These are phyloP conservation scores for Kurtzmaniella quercitrusa DNA, from an alignment of 1,139 yeast species.

Conservation along the genomic window DNA sequence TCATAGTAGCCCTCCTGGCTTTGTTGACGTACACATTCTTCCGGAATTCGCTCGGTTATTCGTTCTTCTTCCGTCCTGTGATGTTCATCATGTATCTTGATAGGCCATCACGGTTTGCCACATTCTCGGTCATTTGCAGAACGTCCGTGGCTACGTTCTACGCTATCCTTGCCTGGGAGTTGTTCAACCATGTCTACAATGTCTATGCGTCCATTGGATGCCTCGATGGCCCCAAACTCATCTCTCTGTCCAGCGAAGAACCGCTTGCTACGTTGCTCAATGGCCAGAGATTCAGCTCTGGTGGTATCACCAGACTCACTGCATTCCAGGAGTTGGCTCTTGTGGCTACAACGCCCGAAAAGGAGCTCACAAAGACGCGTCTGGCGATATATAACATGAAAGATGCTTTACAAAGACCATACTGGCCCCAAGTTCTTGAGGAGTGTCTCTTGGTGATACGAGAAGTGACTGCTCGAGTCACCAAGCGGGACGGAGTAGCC, in stretches of 20 bases:
- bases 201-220: slow-evolving; percentile 85
- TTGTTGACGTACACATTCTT: neutral
- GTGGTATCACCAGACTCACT: slow-evolving; percentile 57
- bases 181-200: slow-evolving; percentile 57
- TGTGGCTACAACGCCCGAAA: slow-evolving; percentile 46
- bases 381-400: slow-evolving; percentile 43
- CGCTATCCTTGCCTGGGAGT: slow-evolving; percentile 52
- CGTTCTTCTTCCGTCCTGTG: neutral
- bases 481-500: slow-evolving; percentile 30
- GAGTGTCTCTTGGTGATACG: slow-evolving; percentile 56
- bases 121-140: slow-evolving; percentile 33
- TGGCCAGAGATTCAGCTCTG: slow-evolving; percentile 54
- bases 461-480: slow-evolving; percentile 40
- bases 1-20: slow-evolving; percentile 17
- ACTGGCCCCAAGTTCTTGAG: slow-evolving; percentile 57
- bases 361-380: slow-evolving; percentile 43
- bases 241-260: slow-evolving; percentile 64
- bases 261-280: slow-evolving; percentile 70
- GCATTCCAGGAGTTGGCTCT: slow-evolving; percentile 76
- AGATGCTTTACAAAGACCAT: slow-evolving; percentile 2
- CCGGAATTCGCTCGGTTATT: neutral
- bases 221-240: slow-evolving; percentile 64
- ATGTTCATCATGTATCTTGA: slow-evolving; percentile 32
- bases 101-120: slow-evolving; percentile 24
- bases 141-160: slow-evolving; percentile 36